Base-by-base conservation (phyloP, 257 asterid species). In the Voacanga thouarsii region DNA sequence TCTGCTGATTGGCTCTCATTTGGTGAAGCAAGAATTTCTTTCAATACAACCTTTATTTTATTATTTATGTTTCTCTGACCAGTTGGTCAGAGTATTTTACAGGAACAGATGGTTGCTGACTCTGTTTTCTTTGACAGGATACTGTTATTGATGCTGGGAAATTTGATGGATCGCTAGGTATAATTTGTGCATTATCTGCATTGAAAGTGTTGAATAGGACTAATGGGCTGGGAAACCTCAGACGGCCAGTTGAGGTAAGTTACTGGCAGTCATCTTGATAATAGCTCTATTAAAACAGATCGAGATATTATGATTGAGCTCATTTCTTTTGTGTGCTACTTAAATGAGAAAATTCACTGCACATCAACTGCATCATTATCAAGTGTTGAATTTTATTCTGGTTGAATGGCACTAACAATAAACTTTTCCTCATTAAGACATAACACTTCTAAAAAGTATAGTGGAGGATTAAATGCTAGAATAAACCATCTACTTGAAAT, bases 111-210 rank as follows among this genome's bases (percentile, higher is more conserved):
- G 33, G 26, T 51, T 51, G 21, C 53, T 79, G 59, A 72, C 72
- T 47, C 57, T 41, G 59, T 72, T 76, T 41, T 71, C 68, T 85
- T 81, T 45, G 82, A 78, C 85, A 96, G 98, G 99, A 96, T 78
- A 96, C 99, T 30, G 99, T 96, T 71, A 87, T 92, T 75, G 99
- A 96, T 84, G 99, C 98, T 86, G 99, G 98, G 79, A 75, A 79
- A 30, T 93, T 88, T 81, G 99, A 96, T 82, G 98, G 99, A 61
- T 89, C 98, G 30, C 83, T 96, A 44, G 98, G 99, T 77, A 89
- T 95, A 81, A 74, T 96, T 33, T 84, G 92, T 59, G 92, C 96
- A 70, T 57, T 93, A 78, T 90, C 97, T 82, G 98, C 99, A 49
- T 60, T 96, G 79, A 96, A 96, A 89, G 97, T 85, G 82, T 78